Conservation (phyloP, 2,329 filamentous ascomycete genomes). For the Aspergillus hortae region DNA sequence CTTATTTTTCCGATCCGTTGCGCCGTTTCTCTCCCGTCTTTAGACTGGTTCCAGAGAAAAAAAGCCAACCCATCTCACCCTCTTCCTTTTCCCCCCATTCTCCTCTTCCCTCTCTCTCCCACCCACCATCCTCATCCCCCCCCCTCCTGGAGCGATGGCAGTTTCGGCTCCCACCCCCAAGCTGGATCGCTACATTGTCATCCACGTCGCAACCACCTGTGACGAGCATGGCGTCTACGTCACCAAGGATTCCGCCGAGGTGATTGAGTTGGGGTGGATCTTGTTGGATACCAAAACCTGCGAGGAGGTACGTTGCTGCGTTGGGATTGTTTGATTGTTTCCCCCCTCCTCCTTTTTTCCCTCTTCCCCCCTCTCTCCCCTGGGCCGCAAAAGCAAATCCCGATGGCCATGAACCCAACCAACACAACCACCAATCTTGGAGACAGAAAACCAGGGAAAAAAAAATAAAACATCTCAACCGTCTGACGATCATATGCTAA, state of each 20-base stretch:
- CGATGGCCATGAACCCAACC: not conserved
- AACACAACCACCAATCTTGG: not conserved
- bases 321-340: slow-evolving; percentile 1
- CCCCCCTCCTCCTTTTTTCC: not conserved
- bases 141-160: slow-evolving; percentile 37
- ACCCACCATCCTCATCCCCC: slow-evolving; percentile 16
- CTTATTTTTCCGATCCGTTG: slow-evolving; percentile 19
- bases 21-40: not conserved
- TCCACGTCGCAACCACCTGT: slow-evolving; percentile 97
- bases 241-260: slow-evolving; percentile 97
- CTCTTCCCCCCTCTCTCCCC: not conserved
- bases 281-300: slow-evolving; percentile 85
- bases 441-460: slow-evolving; percentile 2
- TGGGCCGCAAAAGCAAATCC: not conserved
- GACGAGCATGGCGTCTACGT: slow-evolving; percentile 99
- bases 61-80: not conserved
- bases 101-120: slow-evolving; percentile 16
- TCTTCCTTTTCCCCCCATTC: not conserved
- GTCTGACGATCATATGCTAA: not conserved
- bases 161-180: slow-evolving; percentile 58
- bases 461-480: slow-evolving; percentile 53
- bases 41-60: not conserved
- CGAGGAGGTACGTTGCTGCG: slow-evolving; percentile 67
- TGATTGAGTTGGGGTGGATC: slow-evolving; percentile 99
- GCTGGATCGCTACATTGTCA: slow-evolving; percentile 95